A percentile compares a stretch with the other conserved stretches of the same genome.
Conservation (phyloP, 495 filamentous ascomycete species). For the Aspergillus bertholletiae region DNA sequence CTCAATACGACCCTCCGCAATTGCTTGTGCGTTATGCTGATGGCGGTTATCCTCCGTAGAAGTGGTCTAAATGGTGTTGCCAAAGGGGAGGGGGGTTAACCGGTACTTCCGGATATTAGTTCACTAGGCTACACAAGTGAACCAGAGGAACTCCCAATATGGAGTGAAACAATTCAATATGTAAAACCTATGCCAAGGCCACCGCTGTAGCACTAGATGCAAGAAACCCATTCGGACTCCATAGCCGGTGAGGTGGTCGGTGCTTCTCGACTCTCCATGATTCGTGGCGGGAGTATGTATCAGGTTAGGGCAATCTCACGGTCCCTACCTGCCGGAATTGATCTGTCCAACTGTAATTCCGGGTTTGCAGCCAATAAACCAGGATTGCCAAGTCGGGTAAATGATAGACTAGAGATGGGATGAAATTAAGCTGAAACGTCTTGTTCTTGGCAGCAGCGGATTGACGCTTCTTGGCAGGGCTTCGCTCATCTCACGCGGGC, state of each 20-base stretch:
- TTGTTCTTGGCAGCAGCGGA: conserved; percentile 1
- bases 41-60: too few relatives aligned
- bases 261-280: background rate
- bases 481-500: conserved; percentile 1
- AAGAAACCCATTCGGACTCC: background rate
- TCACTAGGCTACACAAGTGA: background rate
- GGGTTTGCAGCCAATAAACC: background rate
- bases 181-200: background rate
- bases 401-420: background rate
- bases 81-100: background rate
- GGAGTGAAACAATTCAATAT: background rate
- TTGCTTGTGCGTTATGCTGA: too few relatives aligned
- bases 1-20: too few relatives aligned
- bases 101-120: background rate
- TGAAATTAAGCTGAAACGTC: conserved; percentile 5
- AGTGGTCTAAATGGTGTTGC: too few relatives aligned
- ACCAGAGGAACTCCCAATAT: too few relatives aligned
- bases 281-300: background rate
- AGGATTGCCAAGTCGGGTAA: background rate
- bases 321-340: background rate
- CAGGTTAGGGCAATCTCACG: background rate
- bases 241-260: background rate
- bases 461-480: conserved; percentile 6
- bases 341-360: background rate
- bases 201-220: background rate